Conservation (phyloP, 1,139 yeast genomes). For the Geotrichum carabidarum region DNA sequence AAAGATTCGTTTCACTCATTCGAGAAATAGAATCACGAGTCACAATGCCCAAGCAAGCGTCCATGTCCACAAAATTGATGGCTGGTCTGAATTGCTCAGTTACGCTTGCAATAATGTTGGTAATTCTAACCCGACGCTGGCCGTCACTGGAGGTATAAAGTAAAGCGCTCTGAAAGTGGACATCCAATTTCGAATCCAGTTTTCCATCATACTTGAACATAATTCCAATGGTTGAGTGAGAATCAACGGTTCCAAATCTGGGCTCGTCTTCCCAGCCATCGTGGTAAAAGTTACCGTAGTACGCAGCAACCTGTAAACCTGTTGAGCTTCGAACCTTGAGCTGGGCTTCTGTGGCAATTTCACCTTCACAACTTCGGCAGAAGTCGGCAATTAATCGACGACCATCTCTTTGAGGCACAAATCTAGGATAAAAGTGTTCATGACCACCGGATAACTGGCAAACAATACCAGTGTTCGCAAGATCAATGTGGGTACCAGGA, state of each 20-base stretch:
- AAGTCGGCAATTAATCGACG: constrained; percentile 59
- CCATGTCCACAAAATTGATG: constrained; percentile 77
- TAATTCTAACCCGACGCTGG: constrained; percentile 72
- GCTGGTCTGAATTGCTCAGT: constrained; percentile 69
- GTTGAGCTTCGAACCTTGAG: constrained; percentile 81
- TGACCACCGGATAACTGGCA: constrained; percentile 70
- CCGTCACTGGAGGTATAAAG: constrained; percentile 78
- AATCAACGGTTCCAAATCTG: constrained; percentile 56
- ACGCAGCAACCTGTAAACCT: constrained; percentile 79
- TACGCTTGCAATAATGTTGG: constrained; percentile 77
- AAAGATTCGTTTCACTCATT: constrained; percentile 50
- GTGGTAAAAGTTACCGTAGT: constrained; percentile 54
- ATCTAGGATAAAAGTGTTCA: constrained; percentile 60
- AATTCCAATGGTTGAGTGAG: constrained; percentile 65
- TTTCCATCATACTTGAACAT: constrained; percentile 74
- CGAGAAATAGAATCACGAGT: constrained; percentile 64
- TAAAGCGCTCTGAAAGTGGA: constrained; percentile 87
- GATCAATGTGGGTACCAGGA: constrained; percentile 60
- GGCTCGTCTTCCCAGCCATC: constrained; percentile 51
- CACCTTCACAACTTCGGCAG: constrained; percentile 30
- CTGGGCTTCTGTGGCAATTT: constrained; percentile 72
- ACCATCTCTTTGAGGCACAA: constrained; percentile 67
- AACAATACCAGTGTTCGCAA: constrained; percentile 70
- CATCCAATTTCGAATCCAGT: constrained; percentile 65
- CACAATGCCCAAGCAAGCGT: constrained; percentile 64